Base-by-base conservation (phyloP, 306 rosid genomes). In the Erythrophleum fordii region DNA sequence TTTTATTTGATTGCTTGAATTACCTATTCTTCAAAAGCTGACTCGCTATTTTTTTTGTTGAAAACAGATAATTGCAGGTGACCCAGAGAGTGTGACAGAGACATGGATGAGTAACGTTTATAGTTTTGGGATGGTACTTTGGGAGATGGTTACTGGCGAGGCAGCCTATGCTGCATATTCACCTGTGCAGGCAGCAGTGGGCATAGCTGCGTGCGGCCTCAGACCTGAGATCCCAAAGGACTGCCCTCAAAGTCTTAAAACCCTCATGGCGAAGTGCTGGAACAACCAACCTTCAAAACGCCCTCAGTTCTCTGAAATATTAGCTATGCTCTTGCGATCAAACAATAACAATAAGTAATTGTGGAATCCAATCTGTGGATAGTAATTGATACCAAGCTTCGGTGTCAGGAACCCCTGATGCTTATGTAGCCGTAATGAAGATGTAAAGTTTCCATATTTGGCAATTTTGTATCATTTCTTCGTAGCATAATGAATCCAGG, bases 101-200 rank as follows among this genome's bases (percentile, higher is more conserved):
- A 89, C 98, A 49, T 91, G 96, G 90, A 91, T 89, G 98, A 93
- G 99, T 67, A 95, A 95, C 11, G 97, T 89, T 73, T 95, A 95
- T 67, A 95, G 99, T 80, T 95, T 85, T 22, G 99, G 99, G 59
- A 95, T 95, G 99, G 81, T 95, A 39, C 83, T 95, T 39, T 95
- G 99, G 99, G 99, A 95, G 81, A 91, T 95, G 94, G 93, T 95
- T 75, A 83, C 92, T 2, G 94, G 99, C n/a, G 99, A 95, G 74
- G 94, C 90, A 23, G 98, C 99, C 5, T 95, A 91, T 78, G 82
- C 92, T 17, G 83, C 98, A 35, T 91, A 81, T 81, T 95, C 99
- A 62, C 99, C 99, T 2, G 98, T 95, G 60, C 98, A 95, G 72
- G 99, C 98, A 9, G 99, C 98, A 12, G 99, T 95, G 3, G 98